Evolutionary conservation across 1,284 basidiomycete genomes (phyloP).

Genomic region (Phellinidium pouzarii): DNA sequence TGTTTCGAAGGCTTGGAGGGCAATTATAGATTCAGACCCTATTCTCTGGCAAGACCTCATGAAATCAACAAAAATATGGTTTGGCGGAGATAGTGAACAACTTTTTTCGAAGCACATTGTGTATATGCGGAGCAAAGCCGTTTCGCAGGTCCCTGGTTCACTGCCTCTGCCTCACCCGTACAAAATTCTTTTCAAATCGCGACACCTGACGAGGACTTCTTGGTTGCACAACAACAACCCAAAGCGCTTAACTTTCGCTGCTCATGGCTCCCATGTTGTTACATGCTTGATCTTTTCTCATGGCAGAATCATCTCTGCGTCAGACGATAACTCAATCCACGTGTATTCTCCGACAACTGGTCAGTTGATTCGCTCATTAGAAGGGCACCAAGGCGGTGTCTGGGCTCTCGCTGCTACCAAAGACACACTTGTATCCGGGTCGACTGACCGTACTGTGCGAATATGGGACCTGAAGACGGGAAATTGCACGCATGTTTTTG

Average conservation of each 20-base stretch:
- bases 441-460: constrained; percentile 89
- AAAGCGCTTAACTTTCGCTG: constrained; percentile 73
- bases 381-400: constrained; percentile 91
- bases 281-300: constrained; percentile 92
- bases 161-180: constrained; percentile 74
- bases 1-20: constrained; percentile 76
- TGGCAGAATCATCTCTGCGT: constrained; percentile 90
- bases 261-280: constrained; percentile 85
- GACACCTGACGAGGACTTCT: constrained; percentile 68
- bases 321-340: constrained; percentile 90
- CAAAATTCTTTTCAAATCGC: constrained; percentile 81
- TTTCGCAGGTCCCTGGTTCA: constrained; percentile 34
- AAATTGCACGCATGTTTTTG: constrained; percentile 83
- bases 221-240: constrained; percentile 74
- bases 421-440: constrained; percentile 86
- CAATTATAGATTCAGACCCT: constrained; percentile 78
- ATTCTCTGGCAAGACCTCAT: constrained; percentile 80
- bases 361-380: constrained; percentile 62
- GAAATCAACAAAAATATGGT: constrained; percentile 75
- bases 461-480: constrained; percentile 86
- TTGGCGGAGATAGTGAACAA: constrained; percentile 70
- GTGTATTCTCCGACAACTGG: constrained; percentile 84
- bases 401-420: constrained; percentile 86
- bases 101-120: constrained; percentile 61
- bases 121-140: constrained; percentile 46